Percentiles rank a stretch among this genome's conserved stretches.
Evolutionary conservation across 768 basidiomycete species (phyloP).

Genomic region (Phallus indusiatus): DNA sequence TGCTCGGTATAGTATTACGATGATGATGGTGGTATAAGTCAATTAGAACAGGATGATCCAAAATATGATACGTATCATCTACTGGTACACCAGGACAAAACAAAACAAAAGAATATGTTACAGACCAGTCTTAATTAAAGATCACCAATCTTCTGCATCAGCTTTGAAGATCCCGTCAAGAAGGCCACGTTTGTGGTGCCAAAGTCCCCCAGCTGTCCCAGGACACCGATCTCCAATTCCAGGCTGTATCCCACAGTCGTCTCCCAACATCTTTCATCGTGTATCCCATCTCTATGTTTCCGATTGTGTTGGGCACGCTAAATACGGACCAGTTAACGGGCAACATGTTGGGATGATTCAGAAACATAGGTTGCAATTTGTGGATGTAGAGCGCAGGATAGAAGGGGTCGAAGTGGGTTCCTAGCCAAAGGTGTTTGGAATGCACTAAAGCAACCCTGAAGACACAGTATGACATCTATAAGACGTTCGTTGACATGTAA

Average conservation of each 20-base stretch:
- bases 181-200: conserved; percentile 3
- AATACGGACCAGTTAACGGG: conserved; percentile 4
- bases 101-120: no score
- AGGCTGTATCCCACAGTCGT: conserved; percentile 1
- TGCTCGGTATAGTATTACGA: no score
- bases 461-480: background rate
- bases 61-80: no score
- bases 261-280: background rate
- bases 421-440: conserved; percentile 53
- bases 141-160: background rate
- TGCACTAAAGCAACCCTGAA: conserved; percentile 36
- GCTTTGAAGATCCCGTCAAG: background rate
- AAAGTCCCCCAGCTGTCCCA: conserved; percentile 5
- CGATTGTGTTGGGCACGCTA: background rate
- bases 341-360: background rate
- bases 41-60: no score
- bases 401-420: conserved; percentile 71
- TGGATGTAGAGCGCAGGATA: conserved; percentile 58
- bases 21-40: no score
- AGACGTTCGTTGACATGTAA: background rate
- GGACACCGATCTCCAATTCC: conserved; percentile 1
- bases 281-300: background rate
- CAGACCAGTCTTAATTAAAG: no score
- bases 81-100: no score
- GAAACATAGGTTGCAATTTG: background rate